Percentiles rank a stretch among this genome's conserved stretches.
phyloP scores from a whole-genome alignment of 345 rosid genomes.

The Rhodomyrtus tomentosa region DNA sequence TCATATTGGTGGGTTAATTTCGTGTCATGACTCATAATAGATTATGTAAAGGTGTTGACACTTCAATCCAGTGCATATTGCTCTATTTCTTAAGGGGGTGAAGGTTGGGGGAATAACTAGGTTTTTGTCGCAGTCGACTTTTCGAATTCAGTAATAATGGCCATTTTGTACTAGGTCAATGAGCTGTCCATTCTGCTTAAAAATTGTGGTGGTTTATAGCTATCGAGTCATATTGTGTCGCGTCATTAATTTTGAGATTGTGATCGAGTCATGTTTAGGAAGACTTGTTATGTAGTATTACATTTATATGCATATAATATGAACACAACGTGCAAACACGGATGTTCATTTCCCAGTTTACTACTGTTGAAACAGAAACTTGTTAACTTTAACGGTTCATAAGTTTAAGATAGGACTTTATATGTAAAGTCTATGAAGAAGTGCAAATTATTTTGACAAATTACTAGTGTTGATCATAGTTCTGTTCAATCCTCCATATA shows the following conservation, averaged over 20 bases:
- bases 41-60: not conserved
- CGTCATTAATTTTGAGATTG: not conserved
- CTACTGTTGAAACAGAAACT: not conserved
- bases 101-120: too few species aligned
- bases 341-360: not conserved
- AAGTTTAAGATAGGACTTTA: not conserved
- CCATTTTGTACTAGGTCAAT: too few species aligned
- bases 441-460: not conserved
- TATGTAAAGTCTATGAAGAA: not conserved
- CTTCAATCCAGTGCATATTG: too few species aligned
- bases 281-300: not conserved
- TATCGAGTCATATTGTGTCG: not conserved
- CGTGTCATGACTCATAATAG: not conserved
- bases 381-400: not conserved
- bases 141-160: too few species aligned
- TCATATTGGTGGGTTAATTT: not conserved
- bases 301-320: not conserved
- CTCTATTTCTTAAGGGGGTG: too few species aligned
- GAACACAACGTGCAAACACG: not conserved
- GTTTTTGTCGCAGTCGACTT: too few species aligned
- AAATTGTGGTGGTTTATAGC: too few species aligned
- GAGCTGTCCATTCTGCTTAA: too few species aligned
- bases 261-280: not conserved
- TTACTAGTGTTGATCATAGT: not conserved
- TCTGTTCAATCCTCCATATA: fast-evolving